A percentile compares a stretch with the other conserved stretches of the same genome.
phyloP scores from a whole-genome alignment of 768 basidiomycete genomes.

The Termitomyces sp. region DNA sequence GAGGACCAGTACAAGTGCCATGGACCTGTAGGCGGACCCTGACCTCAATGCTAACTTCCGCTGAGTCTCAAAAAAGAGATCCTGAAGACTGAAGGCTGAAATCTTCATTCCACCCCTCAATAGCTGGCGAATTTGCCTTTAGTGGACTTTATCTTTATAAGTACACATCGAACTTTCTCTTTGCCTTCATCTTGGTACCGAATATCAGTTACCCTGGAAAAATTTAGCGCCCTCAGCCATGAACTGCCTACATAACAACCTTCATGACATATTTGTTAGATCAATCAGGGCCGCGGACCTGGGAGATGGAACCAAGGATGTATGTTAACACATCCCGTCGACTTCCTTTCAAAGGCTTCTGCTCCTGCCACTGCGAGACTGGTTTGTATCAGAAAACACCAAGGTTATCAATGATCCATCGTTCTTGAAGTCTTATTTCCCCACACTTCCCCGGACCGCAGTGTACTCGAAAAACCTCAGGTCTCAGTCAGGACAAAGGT shows the following conservation, averaged over 20 bases:
- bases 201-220: not conserved
- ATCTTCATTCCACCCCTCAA: not conserved
- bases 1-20: not conserved
- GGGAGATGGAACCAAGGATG: not conserved
- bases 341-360: not conserved
- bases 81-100: not conserved
- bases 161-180: not conserved
- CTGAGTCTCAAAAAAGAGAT: not conserved
- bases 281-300: not conserved
- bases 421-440: not conserved
- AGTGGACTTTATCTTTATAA: not conserved
- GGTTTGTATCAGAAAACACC: not conserved
- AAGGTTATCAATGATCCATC: not conserved
- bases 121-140: not conserved
- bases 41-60: not conserved
- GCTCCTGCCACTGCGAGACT: not conserved
- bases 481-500: not conserved
- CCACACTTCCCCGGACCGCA: not conserved
- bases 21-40: not conserved
- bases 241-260: not conserved
- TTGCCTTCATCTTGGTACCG: not conserved
- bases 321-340: not conserved
- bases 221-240: not conserved
- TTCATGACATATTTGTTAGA: not conserved
- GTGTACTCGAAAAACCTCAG: not conserved